Conservation (phyloP, 495 filamentous ascomycete genomes). For the Pyronema omphalodes region DNA sequence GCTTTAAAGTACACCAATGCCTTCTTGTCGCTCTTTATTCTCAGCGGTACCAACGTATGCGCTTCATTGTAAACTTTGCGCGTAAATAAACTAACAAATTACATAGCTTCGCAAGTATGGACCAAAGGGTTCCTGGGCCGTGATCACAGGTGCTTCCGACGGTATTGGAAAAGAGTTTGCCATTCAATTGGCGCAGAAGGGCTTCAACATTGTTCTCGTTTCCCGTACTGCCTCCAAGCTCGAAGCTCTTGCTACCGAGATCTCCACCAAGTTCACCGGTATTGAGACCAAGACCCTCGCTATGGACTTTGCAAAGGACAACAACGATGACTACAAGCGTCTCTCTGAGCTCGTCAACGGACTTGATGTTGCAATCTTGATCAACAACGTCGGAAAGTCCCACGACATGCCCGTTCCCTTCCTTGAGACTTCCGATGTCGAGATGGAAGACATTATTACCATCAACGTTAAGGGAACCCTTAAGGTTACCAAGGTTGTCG, state of each 20-base stretch:
- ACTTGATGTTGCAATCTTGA: slow-evolving; percentile 67
- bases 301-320: slow-evolving; percentile 78
- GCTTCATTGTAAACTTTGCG: background rate
- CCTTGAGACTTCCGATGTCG: slow-evolving; percentile 51
- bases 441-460: slow-evolving; percentile 75
- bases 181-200: slow-evolving; percentile 68
- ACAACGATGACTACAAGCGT: slow-evolving; percentile 54
- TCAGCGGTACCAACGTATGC: slow-evolving; percentile 42
- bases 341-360: slow-evolving; percentile 46
- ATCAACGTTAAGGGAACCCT: slow-evolving; percentile 88
- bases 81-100: slow-evolving; percentile 3
- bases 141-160: slow-evolving; percentile 90
- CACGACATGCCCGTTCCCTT: slow-evolving; percentile 88
- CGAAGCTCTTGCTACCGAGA: slow-evolving; percentile 51
- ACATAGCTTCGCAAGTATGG: slow-evolving; percentile 73
- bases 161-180: slow-evolving; percentile 95
- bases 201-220: slow-evolving; percentile 83
- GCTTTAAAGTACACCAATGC: slow-evolving; percentile 14
- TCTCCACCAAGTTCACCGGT: slow-evolving; percentile 42
- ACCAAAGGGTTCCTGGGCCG: slow-evolving; percentile 78
- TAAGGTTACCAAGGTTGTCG: slow-evolving; percentile 64
- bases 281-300: slow-evolving; percentile 55
- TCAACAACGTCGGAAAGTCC: slow-evolving; percentile 95
- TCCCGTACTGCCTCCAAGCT: slow-evolving; percentile 89
- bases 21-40: slow-evolving; percentile 55